Evolutionary conservation across 306 rosid species (phyloP).

Genomic region (Luffa aegyptiaca): DNA sequence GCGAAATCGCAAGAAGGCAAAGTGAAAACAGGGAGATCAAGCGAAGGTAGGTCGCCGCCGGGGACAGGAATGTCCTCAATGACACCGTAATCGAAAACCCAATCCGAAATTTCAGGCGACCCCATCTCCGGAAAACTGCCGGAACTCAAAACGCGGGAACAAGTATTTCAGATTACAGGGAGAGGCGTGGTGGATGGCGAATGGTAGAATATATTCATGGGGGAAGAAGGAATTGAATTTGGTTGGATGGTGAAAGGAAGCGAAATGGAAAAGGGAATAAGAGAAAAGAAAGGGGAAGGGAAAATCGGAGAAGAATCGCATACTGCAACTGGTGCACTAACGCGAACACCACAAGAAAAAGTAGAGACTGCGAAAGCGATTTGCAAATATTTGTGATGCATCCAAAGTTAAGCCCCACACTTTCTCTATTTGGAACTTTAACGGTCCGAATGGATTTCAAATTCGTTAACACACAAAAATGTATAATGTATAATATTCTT

Average conservation of each 20-base stretch:
- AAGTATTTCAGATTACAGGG: neutral
- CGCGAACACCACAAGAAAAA: neutral
- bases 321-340: slow-evolving; percentile 1
- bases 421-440: neutral
- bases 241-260: neutral
- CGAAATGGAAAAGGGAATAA: neutral
- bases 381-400: slow-evolving; percentile 7
- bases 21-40: slow-evolving; percentile 35
- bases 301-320: slow-evolving; percentile 2
- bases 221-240: neutral
- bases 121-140: slow-evolving; percentile 19
- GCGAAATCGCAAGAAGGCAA: slow-evolving; percentile 39
- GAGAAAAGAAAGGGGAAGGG: neutral
- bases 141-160: neutral
- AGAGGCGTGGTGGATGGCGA: neutral
- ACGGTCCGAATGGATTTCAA: neutral
- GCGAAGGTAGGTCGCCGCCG: slow-evolving; percentile 13
- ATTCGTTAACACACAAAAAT: neutral
- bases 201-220: neutral
- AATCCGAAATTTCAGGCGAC: slow-evolving; percentile 32
- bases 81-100: slow-evolving; percentile 48
- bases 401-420: slow-evolving; percentile 1
- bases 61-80: slow-evolving; percentile 40
- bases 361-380: neutral
- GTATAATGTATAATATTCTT: no score